These are phyloP conservation scores for Lepidium africanum DNA, from an alignment of 345 rosid genomes.

Conservation along the genomic window DNA sequence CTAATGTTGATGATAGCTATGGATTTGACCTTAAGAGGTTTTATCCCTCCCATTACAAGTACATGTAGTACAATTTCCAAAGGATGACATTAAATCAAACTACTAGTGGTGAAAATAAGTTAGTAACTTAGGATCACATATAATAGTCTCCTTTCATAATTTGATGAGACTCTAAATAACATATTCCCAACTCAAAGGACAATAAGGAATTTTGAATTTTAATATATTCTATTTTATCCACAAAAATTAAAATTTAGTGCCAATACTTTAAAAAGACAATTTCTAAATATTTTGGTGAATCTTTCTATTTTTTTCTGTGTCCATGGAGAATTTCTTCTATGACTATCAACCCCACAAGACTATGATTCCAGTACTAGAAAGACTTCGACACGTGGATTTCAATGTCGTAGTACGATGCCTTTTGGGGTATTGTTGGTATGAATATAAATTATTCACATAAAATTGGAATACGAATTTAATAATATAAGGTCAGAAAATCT, in stretches of 20 bases:
- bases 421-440: slow-evolving; percentile 8
- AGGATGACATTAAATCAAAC: not conserved
- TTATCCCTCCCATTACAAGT: no score
- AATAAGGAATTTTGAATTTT: not conserved
- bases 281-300: not conserved
- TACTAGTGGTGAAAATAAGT: not conserved
- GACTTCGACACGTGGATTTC: slow-evolving; percentile 13
- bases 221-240: slow-evolving; percentile 2
- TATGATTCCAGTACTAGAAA: slow-evolving; percentile 15
- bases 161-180: not conserved
- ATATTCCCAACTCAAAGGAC: not conserved
- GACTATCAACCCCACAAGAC: slow-evolving; percentile 8
- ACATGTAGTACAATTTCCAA: no score
- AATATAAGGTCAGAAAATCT: slow-evolving; percentile 17
- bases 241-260: not conserved
- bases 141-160: not conserved
- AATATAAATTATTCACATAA: slow-evolving; percentile 5
- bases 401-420: not conserved
- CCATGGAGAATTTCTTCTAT: not conserved
- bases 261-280: not conserved
- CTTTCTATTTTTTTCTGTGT: not conserved
- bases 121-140: not conserved
- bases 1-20: no score
- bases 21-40: no score
- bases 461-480: slow-evolving; percentile 6